Evolutionary conservation across 2,329 filamentous ascomycete genomes (phyloP), one percentile per base, ranked within the genome.

Genomic region (Curvularia eragrostidis): DNA sequence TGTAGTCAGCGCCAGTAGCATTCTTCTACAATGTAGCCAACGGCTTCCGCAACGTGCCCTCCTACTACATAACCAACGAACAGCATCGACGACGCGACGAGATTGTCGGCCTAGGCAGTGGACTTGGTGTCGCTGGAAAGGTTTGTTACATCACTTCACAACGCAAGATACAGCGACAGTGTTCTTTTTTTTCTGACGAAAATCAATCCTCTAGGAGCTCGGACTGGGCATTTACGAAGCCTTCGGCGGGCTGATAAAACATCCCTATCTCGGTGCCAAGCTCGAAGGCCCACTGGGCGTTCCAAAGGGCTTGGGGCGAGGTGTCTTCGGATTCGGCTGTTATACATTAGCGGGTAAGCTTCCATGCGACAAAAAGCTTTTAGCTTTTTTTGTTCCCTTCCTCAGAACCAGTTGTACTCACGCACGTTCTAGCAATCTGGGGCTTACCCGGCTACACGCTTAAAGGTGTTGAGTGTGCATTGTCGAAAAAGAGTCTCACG

Each of bases 151-250:
- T 15, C 30, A 15, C 2, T 15, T 19, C 39, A 15, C 6, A 19
- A 24, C 5, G n/a, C 24, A 30, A 5, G 6, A 34, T 21, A 2
- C 19, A 3, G 15, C 10, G 9, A 5, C 39, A 24, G 41, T 30
- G 3, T 13, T 15, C 15, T 6, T 13, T 41, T 41, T 41, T 21
- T 5, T 7, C 21, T 21, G 19, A 42, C 39, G 13, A 23, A 13
- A 23, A 30, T 18, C 9, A 19, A 18, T 19, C 0, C 28, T n/a
- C 9, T 10, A 52, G 77, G 90, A 91, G 72, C 87, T 94, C 54
- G 87, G 85, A 0, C 83, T 88, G 53, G 90, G 91, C 0, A 78
- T 95, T 28, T 93, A 85, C 70, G 90, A 94, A 68, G 91, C 91
- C 2, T 84, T 93, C 21, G 86, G 89, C 1, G 91, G 91, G 0